Percentiles rank a stretch among this genome's conserved stretches.
Evolutionary conservation across 495 filamentous ascomycete genomes (phyloP).

Genomic region (Xylaria castorea): DNA sequence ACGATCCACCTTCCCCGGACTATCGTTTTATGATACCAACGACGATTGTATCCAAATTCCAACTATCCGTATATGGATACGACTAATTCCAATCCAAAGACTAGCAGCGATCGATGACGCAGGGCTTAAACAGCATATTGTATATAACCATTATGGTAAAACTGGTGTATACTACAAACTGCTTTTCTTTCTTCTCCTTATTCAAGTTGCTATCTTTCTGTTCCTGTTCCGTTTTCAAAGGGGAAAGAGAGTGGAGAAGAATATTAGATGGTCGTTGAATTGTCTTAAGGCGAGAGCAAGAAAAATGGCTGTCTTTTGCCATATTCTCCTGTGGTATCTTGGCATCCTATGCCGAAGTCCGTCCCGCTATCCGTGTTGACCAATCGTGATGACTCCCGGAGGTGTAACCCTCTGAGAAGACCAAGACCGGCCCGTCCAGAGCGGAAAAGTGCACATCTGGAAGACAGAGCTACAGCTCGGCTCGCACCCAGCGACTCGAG

Average conservation of each 20-base stretch:
- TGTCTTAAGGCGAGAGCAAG: neutral
- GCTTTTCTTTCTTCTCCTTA: no score
- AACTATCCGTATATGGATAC: neutral
- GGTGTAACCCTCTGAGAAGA: neutral
- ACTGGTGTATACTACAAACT: neutral
- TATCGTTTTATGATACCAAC: neutral
- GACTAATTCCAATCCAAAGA: neutral
- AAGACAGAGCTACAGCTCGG: neutral
- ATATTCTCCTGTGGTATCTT: neutral
- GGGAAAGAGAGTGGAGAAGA: neutral
- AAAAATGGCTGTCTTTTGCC: neutral
- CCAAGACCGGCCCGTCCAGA: neutral
- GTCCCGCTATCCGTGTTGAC: neutral
- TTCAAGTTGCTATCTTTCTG: no score
- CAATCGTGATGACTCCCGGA: neutral
- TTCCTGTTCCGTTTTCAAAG: no score
- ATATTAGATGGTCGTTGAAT: no score
- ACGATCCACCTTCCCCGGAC: slow-evolving; percentile 5
- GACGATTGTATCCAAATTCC: neutral
- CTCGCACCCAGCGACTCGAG: neutral
- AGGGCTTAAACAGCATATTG: neutral
- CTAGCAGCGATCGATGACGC: neutral
- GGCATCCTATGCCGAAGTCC: neutral
- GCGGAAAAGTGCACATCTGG: neutral
- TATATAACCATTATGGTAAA: neutral